Conservation (phyloP, 108 stramenopile genomes). For the Nannochloropsis oceanica region DNA sequence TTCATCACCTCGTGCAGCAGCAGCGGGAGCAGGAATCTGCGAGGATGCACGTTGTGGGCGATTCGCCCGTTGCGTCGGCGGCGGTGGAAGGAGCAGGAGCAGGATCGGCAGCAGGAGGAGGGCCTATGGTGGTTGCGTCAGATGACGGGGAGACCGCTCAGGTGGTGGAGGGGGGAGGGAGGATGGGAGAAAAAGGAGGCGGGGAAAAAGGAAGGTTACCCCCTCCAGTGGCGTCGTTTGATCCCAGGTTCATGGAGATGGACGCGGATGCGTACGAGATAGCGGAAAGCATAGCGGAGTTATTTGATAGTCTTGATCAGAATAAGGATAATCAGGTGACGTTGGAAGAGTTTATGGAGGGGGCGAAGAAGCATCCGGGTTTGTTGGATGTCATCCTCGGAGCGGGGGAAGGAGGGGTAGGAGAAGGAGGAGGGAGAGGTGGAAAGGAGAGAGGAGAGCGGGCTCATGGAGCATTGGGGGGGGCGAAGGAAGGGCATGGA, state of each 20-base stretch:
- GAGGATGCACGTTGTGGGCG: too few relatives aligned
- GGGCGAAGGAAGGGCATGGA: too few relatives aligned
- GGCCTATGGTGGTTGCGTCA: neutral
- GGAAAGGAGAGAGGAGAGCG: neutral
- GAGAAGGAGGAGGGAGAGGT: neutral
- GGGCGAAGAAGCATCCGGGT: neutral
- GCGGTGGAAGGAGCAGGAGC: neutral
- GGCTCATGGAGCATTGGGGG: too few relatives aligned
- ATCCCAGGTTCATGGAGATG: neutral
- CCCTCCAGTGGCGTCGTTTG: neutral
- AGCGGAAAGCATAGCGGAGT: neutral
- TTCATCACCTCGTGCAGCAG: too few relatives aligned
- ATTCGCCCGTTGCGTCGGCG: too few relatives aligned
- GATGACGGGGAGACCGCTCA: neutral
- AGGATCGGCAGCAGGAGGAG: neutral
- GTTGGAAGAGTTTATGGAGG: neutral
- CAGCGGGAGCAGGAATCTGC: too few relatives aligned
- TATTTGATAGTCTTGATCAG: neutral
- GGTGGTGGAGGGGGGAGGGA: neutral
- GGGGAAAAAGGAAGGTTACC: neutral
- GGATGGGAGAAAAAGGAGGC: neutral
- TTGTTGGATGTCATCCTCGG: neutral
- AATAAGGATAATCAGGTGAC: neutral
- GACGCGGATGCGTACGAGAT: neutral
- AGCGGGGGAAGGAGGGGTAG: neutral